Base-by-base conservation (phyloP, 805 yeast species). In the Cyberlindnera xishuangbannaensis region DNA sequence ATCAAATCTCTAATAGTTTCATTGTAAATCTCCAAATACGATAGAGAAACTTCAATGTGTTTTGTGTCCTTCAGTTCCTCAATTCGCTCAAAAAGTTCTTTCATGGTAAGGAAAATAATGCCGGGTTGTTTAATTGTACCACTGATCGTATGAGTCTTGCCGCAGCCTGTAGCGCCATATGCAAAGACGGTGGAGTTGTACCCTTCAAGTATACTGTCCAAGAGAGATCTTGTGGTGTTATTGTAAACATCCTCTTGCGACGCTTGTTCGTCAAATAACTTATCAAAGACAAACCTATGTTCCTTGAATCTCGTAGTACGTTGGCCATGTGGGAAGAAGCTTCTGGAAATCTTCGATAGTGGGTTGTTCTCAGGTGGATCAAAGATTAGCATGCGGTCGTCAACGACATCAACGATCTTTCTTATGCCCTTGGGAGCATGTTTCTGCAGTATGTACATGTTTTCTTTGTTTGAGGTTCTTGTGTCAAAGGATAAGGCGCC, bases 81-180 rank as follows among this genome's bases (percentile, higher is more conserved):
- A 19, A 87, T 82, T 34, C 66, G 64, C 14, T 61, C 61, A 53
- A 80, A 87, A 21, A 90, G 61, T 38, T 84, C 95, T 41, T 73
- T 65, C 80, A 85, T 77, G 0, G 95, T 79, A 26, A 79, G 59
- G 47, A 78, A 83, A 0, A 86, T 81, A 11, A 88, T 72, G 0
- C 95, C 96, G 0, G 95, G 95, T 17, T 70, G 60, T 2, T 71
- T 71, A 0, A 76, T 68, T 0, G 78, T 71, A 0, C 96, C 96
- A 53, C 81, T 73, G 20, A 88, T 83, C 0, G 97, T 88, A 54
- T 82, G 86, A 0, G 97, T 88, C 53, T 88, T 88, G n/a, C 97
- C 97, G 57, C 97, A 88, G 0, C 97, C 97, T 0, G 97, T 88
- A 18, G 97, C 95, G 1, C 97, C 97, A 55, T 88, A 88, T 1